A percentile compares a stretch with the other conserved stretches of the same genome.
Evolutionary conservation across 768 basidiomycete species (phyloP).

Genomic region (Tulasnella sp.): DNA sequence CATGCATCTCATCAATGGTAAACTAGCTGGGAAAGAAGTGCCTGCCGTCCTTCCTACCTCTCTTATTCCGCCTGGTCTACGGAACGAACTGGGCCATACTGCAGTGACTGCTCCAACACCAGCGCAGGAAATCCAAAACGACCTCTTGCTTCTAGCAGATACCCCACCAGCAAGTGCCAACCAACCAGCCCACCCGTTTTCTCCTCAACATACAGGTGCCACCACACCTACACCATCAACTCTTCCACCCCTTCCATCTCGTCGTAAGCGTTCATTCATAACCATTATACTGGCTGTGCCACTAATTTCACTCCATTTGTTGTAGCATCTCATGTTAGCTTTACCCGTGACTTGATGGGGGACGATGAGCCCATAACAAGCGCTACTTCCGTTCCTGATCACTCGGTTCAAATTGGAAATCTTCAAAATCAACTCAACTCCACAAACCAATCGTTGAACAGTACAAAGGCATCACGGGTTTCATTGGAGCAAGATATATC

Average conservation of each 20-base stretch:
- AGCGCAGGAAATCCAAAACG: constrained; percentile 16
- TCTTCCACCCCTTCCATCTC: not conserved
- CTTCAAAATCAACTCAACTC: constrained; percentile 71
- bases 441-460: constrained; percentile 57
- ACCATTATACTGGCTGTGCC: not conserved
- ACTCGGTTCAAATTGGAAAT: constrained; percentile 79
- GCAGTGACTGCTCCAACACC: not conserved
- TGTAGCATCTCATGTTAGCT: not conserved
- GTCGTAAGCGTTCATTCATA: not conserved
- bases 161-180: constrained; percentile 23
- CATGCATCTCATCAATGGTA: constrained; percentile 82
- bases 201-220: not conserved
- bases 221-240: constrained; percentile 6
- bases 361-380: constrained; percentile 47
- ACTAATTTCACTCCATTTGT: not conserved
- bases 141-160: constrained; percentile 35
- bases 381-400: constrained; percentile 50
- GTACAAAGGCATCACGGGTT: constrained; percentile 50
- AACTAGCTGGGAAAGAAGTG: constrained; percentile 64
- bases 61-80: constrained; percentile 73
- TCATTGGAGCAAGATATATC: constrained; percentile 51
- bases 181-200: constrained; percentile 1
- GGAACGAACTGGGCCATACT: constrained; percentile 24
- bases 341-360: constrained; percentile 45
- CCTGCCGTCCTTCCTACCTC: constrained; percentile 55